phyloP scores from a whole-genome alignment of 495 filamentous ascomycete genomes.

The Penicillium crystallinum region DNA sequence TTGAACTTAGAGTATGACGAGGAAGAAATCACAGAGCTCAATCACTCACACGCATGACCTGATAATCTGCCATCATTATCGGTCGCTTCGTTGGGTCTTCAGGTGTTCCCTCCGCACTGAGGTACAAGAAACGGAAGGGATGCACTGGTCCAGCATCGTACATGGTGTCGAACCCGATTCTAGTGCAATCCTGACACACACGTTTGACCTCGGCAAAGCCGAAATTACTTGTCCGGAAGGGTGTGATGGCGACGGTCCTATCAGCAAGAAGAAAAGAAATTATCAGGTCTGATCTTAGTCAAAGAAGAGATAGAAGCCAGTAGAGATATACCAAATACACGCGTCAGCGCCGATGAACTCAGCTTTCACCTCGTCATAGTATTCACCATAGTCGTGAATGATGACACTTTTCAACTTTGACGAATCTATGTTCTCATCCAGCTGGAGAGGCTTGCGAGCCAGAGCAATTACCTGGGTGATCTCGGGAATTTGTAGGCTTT shows the following conservation, averaged over 20 bases:
- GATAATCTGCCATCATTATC: slow-evolving; percentile 30
- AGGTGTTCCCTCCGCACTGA: slow-evolving; percentile 35
- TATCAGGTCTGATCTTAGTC: too few relatives aligned
- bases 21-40: neutral
- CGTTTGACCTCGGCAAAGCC: slow-evolving; percentile 37
- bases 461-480: slow-evolving; percentile 42
- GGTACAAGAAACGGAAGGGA: slow-evolving; percentile 43
- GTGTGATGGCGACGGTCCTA: slow-evolving; percentile 37
- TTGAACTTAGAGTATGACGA: neutral
- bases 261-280: neutral
- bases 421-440: slow-evolving; percentile 18
- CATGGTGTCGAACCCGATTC: slow-evolving; percentile 36
- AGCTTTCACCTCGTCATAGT: slow-evolving; percentile 33
- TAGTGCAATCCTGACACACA: slow-evolving; percentile 40
- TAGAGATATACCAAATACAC: slow-evolving; percentile 44
- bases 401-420: slow-evolving; percentile 40
- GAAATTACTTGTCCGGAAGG: slow-evolving; percentile 25
- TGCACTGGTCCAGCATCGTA: slow-evolving; percentile 8
- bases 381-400: slow-evolving; percentile 36
- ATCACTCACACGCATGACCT: slow-evolving; percentile 33
- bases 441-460: slow-evolving; percentile 29
- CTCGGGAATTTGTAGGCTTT: slow-evolving; percentile 31
- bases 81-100: slow-evolving; percentile 36
- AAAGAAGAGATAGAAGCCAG: neutral
- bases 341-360: slow-evolving; percentile 44